Evolutionary conservation across 2,329 filamentous ascomycete species (phyloP), one percentile per base, ranked within the genome.

Genomic region (Paraphoma chrysanthemicola): DNA sequence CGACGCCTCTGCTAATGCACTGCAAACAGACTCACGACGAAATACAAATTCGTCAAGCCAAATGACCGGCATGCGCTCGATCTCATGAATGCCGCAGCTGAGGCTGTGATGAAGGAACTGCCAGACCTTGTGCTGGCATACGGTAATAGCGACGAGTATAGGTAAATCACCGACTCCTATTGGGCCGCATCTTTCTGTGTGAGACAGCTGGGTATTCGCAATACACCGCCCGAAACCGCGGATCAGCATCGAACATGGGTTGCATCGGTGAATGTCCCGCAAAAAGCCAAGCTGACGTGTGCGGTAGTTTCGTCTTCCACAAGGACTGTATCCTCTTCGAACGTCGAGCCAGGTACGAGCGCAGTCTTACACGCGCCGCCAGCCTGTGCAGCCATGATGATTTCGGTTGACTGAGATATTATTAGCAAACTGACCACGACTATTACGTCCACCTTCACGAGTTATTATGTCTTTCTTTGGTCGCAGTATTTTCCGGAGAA

Each of bases 1-100:
- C 49, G 50, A 36, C 41, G n/a, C n/a, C 33, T 23, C 45, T 30
- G 43, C 54, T 62, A 49, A 60, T 49, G 28, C 43, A 17, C 47
- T 11, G 33, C 48, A 38, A 36, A 31, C 60, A 96, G 91, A 71
- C 87, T 97, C 67, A 93, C 92, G 59, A 84, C 87, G 60, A 91
- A 90, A 76, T 95, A 98, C 79, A 80, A 80, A 18, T 98, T 98
- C 71, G 83, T 88, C 67, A 99, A 98, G 78, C 95, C 95, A 39
- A 99, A 98, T 78, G 95, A 99, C 77, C 84, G 84, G 41, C 86
- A 91, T 62, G 95, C 93, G 0, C 80, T 98, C 11, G 87, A 96
- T 75, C 87, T 99, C 64, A 98, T 99, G 94, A 99, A 99, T 71
- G 87, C 88, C 1, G 93, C 93, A 2, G 95, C 95, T n/a, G 86